phyloP scores from a whole-genome alignment of 2,329 filamentous ascomycete species.

The Dothidotthia symphoricarpi region DNA sequence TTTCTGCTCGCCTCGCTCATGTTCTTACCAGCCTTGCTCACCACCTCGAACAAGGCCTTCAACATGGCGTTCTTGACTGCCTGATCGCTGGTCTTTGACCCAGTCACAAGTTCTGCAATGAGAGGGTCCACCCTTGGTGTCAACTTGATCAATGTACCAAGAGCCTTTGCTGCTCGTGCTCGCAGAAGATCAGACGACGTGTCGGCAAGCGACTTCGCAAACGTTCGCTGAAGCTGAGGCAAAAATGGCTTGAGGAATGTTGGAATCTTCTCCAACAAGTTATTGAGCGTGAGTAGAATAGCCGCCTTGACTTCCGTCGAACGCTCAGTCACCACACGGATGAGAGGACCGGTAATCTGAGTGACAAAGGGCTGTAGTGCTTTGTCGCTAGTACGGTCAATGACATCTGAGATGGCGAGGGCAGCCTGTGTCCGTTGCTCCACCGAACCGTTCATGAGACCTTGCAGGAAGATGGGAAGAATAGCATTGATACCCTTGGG shows the following conservation, averaged over 20 bases:
- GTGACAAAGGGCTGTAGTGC: slow-evolving; percentile 93
- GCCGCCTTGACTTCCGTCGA: slow-evolving; percentile 95
- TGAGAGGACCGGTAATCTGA: slow-evolving; percentile 94
- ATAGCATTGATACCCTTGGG: slow-evolving; percentile 98
- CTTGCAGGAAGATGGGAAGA: slow-evolving; percentile 94
- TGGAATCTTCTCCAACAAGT: slow-evolving; percentile 93
- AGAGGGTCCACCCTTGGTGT: slow-evolving; percentile 94
- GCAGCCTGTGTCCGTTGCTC: slow-evolving; percentile 92
- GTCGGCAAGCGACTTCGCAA: slow-evolving; percentile 93
- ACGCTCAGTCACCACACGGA: slow-evolving; percentile 94
- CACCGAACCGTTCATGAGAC: slow-evolving; percentile 90
- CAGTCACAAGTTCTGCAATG: slow-evolving; percentile 89
- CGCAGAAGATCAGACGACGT: slow-evolving; percentile 85
- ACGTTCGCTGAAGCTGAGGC: slow-evolving; percentile 92
- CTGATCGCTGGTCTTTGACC: slow-evolving; percentile 81
- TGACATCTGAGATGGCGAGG: slow-evolving; percentile 90
- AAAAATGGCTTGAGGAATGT: slow-evolving; percentile 93
- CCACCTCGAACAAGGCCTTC: slow-evolving; percentile 92
- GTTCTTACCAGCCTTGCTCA: slow-evolving; percentile 88
- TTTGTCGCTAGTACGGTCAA: slow-evolving; percentile 85
- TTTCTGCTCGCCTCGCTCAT: slow-evolving; percentile 90
- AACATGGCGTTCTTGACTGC: slow-evolving; percentile 96
- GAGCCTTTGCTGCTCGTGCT: slow-evolving; percentile 83
- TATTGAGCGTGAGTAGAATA: slow-evolving; percentile 91
- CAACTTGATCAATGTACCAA: slow-evolving; percentile 92